phyloP scores from a whole-genome alignment of 192 early-diverging fungal species.

The Irineochytrium annulatum region DNA sequence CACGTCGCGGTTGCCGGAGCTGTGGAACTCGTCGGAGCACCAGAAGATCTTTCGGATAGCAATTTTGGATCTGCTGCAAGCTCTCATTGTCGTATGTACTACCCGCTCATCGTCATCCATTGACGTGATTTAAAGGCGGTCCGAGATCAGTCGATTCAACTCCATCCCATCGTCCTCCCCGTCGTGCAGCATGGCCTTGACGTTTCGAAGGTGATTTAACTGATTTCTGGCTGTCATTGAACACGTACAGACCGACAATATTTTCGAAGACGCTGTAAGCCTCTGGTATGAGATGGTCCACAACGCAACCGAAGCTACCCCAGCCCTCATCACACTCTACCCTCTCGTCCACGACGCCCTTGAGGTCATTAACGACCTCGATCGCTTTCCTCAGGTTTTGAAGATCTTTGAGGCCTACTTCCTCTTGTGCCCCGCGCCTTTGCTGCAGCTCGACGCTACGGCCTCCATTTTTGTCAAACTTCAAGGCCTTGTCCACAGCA shows the following conservation, averaged over 20 bases:
- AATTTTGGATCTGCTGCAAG: conserved; percentile 72
- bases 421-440: conserved; percentile 53
- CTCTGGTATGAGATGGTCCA: conserved; percentile 81
- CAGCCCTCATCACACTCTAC: conserved; percentile 56
- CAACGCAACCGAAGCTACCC: conserved; percentile 52
- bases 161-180: conserved; percentile 72
- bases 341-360: conserved; percentile 60
- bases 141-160: conserved; percentile 60
- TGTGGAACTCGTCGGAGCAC: conserved; percentile 72
- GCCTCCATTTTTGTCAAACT: not conserved
- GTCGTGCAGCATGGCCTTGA: conserved; percentile 73
- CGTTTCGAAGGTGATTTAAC: conserved; percentile 45
- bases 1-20: conserved; percentile 66
- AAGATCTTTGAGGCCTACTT: conserved; percentile 86
- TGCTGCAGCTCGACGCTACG: not conserved
- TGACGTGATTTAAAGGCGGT: conserved; percentile 46
- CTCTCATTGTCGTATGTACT: conserved; percentile 56
- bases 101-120: not conserved
- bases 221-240: not conserved
- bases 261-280: conserved; percentile 89
- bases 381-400: too few species aligned
- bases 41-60: conserved; percentile 79
- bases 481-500: not conserved
- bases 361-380: too few species aligned
- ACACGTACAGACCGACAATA: conserved; percentile 19